Percentiles rank a stretch among this genome's conserved stretches.
Conservation (phyloP, 495 filamentous ascomycete genomes). For the Podospora appendiculata region DNA sequence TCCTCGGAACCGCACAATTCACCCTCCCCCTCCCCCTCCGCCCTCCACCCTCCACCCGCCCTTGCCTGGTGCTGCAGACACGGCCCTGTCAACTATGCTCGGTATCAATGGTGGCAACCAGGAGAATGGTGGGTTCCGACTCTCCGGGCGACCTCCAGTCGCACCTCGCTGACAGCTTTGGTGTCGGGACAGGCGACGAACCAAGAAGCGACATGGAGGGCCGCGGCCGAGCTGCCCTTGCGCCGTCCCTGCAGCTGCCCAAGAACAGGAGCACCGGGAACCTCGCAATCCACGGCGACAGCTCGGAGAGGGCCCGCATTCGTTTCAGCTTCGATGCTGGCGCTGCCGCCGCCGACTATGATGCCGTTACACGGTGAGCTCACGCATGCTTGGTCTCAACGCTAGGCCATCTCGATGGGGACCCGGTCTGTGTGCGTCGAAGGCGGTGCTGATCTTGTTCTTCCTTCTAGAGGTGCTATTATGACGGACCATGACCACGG, state of each 20-base stretch:
- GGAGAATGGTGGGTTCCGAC: conserved; percentile 36
- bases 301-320: conserved; percentile 35
- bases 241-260: conserved; percentile 42
- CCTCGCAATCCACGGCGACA: conserved; percentile 39
- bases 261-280: conserved; percentile 59
- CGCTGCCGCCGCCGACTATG: conserved; percentile 38
- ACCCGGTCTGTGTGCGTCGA: neutral
- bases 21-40: no score
- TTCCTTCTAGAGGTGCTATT: conserved; percentile 35
- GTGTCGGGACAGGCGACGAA: conserved; percentile 30
- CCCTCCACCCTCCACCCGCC: no score
- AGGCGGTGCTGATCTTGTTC: conserved; percentile 20
- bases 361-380: conserved; percentile 44
- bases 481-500: conserved; percentile 53
- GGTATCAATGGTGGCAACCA: conserved; percentile 36
- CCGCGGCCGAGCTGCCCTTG: conserved; percentile 22
- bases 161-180: neutral
- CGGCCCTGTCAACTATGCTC: conserved; percentile 37
- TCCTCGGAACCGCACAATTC: no score
- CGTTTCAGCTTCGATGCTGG: conserved; percentile 52
- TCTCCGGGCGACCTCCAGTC: neutral
- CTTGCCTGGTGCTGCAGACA: neutral
- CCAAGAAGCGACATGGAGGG: conserved; percentile 30
- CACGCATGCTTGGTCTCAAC: neutral
- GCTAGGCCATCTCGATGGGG: neutral